Conservation (phyloP, 148 eudicot species). For the Talinum fruticosum region DNA sequence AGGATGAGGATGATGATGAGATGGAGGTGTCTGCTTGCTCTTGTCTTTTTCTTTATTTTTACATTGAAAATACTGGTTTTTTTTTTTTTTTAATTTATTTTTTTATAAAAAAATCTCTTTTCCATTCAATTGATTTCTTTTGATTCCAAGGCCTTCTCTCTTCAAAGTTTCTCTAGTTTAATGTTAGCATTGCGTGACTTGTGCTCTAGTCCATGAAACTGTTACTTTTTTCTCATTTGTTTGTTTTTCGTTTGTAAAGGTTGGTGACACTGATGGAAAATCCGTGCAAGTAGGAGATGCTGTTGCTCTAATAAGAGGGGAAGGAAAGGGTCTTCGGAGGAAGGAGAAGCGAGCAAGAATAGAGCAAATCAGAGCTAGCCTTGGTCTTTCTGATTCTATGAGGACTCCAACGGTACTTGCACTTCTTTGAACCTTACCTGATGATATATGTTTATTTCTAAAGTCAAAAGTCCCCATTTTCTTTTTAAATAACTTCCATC, state of each 20-base stretch:
- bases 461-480: not conserved
- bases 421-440: not conserved
- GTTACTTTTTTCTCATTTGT: not conserved
- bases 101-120: too few relatives aligned
- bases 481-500: constrained; percentile 1
- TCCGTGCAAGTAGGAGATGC: constrained; percentile 67
- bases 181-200: not conserved
- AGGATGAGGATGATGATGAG: constrained; percentile 53
- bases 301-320: constrained; percentile 77
- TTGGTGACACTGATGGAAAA: constrained; percentile 34
- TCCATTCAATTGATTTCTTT: not conserved
- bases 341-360: constrained; percentile 93
- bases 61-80: not conserved
- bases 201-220: not conserved
- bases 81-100: too few relatives aligned
- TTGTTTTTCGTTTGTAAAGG: constrained; percentile 38
- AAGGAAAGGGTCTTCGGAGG: constrained; percentile 74
- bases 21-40: constrained; percentile 30
- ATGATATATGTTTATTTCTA: not conserved
- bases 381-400: constrained; percentile 95
- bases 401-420: constrained; percentile 78
- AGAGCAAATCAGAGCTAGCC: constrained; percentile 94
- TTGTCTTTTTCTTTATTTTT: not conserved
- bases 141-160: not conserved
- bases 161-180: not conserved